Evolutionary conservation across 495 filamentous ascomycete genomes (phyloP), one percentile per base, ranked within the genome.

Genomic region (Annulohypoxylon nitens): DNA sequence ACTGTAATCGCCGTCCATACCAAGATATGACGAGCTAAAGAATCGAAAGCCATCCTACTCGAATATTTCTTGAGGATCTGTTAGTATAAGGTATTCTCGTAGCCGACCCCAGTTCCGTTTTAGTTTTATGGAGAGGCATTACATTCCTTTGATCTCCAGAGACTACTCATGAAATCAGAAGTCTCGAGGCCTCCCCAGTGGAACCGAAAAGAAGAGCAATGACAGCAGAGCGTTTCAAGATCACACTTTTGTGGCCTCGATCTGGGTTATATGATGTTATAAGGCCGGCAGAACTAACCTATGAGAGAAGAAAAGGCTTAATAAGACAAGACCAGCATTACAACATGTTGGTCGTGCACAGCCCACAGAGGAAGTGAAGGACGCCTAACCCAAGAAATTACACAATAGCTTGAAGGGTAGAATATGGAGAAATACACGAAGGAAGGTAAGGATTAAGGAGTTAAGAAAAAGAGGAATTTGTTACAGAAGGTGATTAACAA

Each of bases 21-120:
- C 71, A 79, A 76, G 63, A 82, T 72, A 50, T 66, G 67, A 67
- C 61, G 62, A 53, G 65, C n/a, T 33, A 77, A 70, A 71, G 79
- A 78, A 79, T 68, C 74, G 70, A 78, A 70, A 78, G 83, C 81
- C 84, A 85, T 84, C 75, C 80, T 85, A 80, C 76, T 69, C 59
- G 72, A 67, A 61, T 75, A 78, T 81, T 81, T 83, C 83, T 85
- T 77, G 4, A 62, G 39, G 43, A 62, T 55, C n/a, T 57, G 75
- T 76, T 10, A 75, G 71, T 74, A 75, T 75, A 65, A 37, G 63
- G 37, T 51, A 11, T 70, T 62, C 18, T 66, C 16, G 54, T 67
- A 59, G 63, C 64, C 55, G 41, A 64, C 67, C 68, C 73, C 73
- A 64, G 34, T 69, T 71, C n/a, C 60, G 67, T 41, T 75, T 48